Conservation (phyloP, 2,329 filamentous ascomycete species). For the Nemania diffusa region DNA sequence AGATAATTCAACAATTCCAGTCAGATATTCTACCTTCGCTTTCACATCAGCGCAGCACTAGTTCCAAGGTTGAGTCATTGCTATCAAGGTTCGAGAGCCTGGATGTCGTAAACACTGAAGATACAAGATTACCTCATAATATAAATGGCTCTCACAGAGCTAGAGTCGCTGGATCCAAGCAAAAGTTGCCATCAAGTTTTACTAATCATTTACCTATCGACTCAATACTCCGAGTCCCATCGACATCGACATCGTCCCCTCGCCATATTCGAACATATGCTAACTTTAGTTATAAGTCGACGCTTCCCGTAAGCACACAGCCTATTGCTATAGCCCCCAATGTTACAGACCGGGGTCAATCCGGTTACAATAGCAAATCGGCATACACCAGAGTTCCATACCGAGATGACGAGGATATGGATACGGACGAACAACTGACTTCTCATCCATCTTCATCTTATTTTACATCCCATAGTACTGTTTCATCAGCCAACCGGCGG, state of each 20-base stretch:
- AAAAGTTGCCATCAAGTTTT: background rate
- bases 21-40: conserved; percentile 13
- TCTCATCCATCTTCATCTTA: conserved; percentile 6
- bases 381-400: background rate
- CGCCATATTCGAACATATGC: conserved; percentile 26
- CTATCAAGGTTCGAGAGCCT: conserved; percentile 52
- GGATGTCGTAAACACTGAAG: conserved; percentile 42
- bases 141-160: conserved; percentile 10
- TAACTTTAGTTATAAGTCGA: conserved; percentile 8
- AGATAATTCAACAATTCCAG: background rate
- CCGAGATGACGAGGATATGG: conserved; percentile 3
- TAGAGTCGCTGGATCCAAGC: conserved; percentile 14
- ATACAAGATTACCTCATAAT: conserved; percentile 22
- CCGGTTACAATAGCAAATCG: background rate
- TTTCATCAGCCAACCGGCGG: conserved; percentile 34
- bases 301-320: conserved; percentile 32
- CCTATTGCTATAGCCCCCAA: conserved; percentile 5
- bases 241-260: conserved; percentile 32
- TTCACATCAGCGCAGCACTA: conserved; percentile 34
- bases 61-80: conserved; percentile 44
- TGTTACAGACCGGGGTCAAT: background rate
- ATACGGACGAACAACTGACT: conserved; percentile 13
- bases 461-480: conserved; percentile 7
- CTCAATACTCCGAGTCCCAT: conserved; percentile 14
- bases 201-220: conserved; percentile 16